Base-by-base conservation (phyloP, 2,329 filamentous ascomycete genomes). In the Stagonosporopsis chrysanthemi region DNA sequence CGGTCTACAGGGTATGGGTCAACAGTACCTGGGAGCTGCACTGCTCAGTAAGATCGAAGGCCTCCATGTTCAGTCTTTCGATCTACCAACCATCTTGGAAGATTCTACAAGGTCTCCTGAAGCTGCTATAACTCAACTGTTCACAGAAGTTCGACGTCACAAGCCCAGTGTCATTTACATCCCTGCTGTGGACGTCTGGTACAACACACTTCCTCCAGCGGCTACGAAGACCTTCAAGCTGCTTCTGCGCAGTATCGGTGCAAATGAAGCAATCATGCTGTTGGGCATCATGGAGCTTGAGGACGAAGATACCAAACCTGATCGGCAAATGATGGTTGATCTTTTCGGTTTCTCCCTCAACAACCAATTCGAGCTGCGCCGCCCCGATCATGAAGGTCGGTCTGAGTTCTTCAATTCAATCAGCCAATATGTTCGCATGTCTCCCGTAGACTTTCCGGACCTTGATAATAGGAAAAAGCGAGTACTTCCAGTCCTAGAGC, bases 141-240 rank as follows among this genome's bases (percentile, higher is more conserved):
- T 99, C 71, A 88, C 91, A 0, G 95, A 98, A 78, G 91, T 96
- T 35, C 91, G 94, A 75, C 88, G 93, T 35, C 92, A 97, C 74
- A 97, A 97, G 75, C 95, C 95, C 0, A 96, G 92, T 73, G 91
- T 98, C 35, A 95, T 99, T 48, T 98, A 93, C 76, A 90, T 99
- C 40, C 94, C 95, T 2, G 89, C 92, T 65, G 86, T 98, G 45
- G 90, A 97, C 65, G 85, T 89, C 7, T 99, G 95, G 95, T 94
- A 92, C 72, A 79, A 85, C 12, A 88, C 90, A 0, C 57, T 76
- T n/a, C 80, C 92, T 36, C 86, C 88, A 2, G 79, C 80, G 12
- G 85, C 86, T 4, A 86, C 96, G 52, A 88, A 88, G 31, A 95
- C 92, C 0, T 97, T 99, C 76, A 83, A 89, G 58, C 89, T 90